Conservation (phyloP, 495 filamentous ascomycete species). For the Aspergillus biplanus region DNA sequence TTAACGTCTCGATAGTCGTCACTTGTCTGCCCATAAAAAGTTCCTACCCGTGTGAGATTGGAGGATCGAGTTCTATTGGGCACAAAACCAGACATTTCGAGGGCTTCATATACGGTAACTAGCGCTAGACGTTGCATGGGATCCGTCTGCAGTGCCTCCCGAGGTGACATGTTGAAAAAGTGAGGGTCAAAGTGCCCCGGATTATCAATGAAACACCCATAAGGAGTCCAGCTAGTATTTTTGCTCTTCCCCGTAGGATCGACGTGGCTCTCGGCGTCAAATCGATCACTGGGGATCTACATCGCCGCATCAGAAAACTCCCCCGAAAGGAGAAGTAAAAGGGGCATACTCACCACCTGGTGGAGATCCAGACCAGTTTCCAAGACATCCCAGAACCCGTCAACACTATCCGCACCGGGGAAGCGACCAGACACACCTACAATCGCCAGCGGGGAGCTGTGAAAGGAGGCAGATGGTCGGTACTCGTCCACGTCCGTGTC, state of each 20-base stretch:
- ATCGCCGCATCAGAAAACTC: neutral
- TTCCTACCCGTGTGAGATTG: slow-evolving; percentile 63
- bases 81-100: slow-evolving; percentile 38
- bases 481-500: neutral
- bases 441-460: slow-evolving; percentile 25
- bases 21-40: slow-evolving; percentile 77
- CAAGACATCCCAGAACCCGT: neutral
- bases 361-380: neutral
- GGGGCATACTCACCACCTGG: neutral
- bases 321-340: neutral
- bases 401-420: slow-evolving; percentile 18
- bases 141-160: slow-evolving; percentile 28
- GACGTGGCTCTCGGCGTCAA: slow-evolving; percentile 44
- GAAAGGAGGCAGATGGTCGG: neutral
- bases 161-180: slow-evolving; percentile 43
- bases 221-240: slow-evolving; percentile 40
- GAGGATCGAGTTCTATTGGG: slow-evolving; percentile 25
- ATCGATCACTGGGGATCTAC: slow-evolving; percentile 24
- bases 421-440: slow-evolving; percentile 33
- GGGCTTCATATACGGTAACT: slow-evolving; percentile 42
- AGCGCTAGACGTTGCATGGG: slow-evolving; percentile 38
- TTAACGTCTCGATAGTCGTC: slow-evolving; percentile 82
- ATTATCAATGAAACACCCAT: slow-evolving; percentile 39
- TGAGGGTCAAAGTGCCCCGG: slow-evolving; percentile 41
- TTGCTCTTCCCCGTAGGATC: slow-evolving; percentile 44